Conservation (phyloP, 2,329 filamentous ascomycete species). For the Trichophyton simii region DNA sequence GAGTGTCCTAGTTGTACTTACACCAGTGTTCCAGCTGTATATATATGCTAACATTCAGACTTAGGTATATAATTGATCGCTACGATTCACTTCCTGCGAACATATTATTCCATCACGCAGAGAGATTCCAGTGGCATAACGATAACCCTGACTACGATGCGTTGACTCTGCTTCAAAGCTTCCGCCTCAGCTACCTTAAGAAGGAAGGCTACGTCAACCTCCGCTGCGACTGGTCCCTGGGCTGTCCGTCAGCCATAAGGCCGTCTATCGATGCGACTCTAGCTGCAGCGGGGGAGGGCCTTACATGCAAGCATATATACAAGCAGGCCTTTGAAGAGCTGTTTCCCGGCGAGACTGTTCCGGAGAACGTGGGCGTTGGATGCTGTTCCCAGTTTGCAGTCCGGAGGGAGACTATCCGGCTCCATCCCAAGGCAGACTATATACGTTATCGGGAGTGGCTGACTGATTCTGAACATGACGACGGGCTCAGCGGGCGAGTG, state of each 20-base stretch:
- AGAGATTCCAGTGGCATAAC: slow-evolving; percentile 48
- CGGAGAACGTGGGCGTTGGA: slow-evolving; percentile 45
- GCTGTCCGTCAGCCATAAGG: slow-evolving; percentile 48
- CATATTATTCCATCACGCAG: slow-evolving; percentile 48
- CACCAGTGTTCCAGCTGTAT: neutral
- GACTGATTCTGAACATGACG: slow-evolving; percentile 42
- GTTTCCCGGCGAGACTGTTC: slow-evolving; percentile 34
- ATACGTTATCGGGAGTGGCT: slow-evolving; percentile 50
- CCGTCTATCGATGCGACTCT: slow-evolving; percentile 32
- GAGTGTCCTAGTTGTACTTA: neutral
- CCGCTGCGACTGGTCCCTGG: slow-evolving; percentile 46
- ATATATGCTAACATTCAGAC: neutral
- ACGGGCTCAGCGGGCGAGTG: slow-evolving; percentile 47
- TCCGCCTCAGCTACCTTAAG: slow-evolving; percentile 41
- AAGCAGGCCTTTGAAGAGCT: slow-evolving; percentile 37
- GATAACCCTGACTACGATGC: slow-evolving; percentile 40
- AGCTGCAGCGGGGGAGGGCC: slow-evolving; percentile 35
- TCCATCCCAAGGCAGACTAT: slow-evolving; percentile 42
- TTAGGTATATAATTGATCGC: slow-evolving; percentile 46
- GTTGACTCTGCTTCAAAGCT: slow-evolving; percentile 37
- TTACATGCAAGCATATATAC: slow-evolving; percentile 20
- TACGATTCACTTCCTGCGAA: slow-evolving; percentile 49
- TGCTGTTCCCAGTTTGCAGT: slow-evolving; percentile 55
- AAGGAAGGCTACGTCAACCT: slow-evolving; percentile 48
- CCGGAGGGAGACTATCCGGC: slow-evolving; percentile 43